phyloP scores from a whole-genome alignment of 306 rosid genomes.

The Oemleria cerasiformis region DNA sequence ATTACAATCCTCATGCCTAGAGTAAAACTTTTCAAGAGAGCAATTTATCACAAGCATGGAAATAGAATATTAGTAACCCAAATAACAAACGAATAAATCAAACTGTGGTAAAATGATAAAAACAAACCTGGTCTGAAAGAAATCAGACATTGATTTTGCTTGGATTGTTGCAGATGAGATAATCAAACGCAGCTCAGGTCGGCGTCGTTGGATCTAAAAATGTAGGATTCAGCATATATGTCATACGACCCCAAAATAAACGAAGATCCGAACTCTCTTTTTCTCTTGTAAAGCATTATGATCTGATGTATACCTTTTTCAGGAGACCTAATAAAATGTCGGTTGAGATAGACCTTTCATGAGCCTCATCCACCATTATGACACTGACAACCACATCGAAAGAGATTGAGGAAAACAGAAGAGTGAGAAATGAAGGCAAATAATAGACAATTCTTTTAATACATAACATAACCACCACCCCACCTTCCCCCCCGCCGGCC shows the following conservation, averaged over 20 bases:
- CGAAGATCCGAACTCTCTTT: neutral
- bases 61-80: neutral
- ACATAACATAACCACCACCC: neutral
- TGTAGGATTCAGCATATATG: constrained; percentile 22
- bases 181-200: constrained; percentile 79
- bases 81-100: constrained; percentile 9
- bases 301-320: constrained; percentile 61
- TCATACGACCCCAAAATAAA: neutral
- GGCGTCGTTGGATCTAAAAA: constrained; percentile 74
- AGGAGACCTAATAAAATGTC: constrained; percentile 87
- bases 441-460: neutral
- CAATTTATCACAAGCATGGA: neutral
- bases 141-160: constrained; percentile 81
- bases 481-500: neutral
- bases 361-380: constrained; percentile 96
- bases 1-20: neutral
- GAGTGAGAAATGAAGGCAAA: neutral
- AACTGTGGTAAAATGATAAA: constrained; percentile 4
- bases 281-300: constrained; percentile 7
- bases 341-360: constrained; percentile 94
- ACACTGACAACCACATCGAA: constrained; percentile 43
- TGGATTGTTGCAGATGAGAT: constrained; percentile 95
- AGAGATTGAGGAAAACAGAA: neutral
- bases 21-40: neutral
- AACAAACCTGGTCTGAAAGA: constrained; percentile 67